A percentile compares a stretch with the other conserved stretches of the same genome.
Evolutionary conservation across 2,329 filamentous ascomycete genomes (phyloP).

Genomic region (Aspergillus aculeatinus): DNA sequence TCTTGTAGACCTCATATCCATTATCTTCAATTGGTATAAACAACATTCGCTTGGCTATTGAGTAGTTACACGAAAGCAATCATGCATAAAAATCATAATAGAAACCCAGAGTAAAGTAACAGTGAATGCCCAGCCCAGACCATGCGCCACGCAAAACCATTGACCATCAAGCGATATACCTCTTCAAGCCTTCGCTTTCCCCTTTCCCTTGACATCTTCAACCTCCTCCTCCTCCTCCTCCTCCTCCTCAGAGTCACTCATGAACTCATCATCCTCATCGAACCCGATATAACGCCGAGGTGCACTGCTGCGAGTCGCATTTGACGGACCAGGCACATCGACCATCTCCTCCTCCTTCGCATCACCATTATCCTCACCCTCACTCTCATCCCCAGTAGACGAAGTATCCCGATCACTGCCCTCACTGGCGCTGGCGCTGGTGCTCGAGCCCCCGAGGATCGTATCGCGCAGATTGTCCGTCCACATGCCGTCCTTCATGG

Average conservation of each 20-base stretch:
- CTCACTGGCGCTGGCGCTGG: conserved; percentile 43
- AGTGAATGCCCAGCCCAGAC: conserved; percentile 2
- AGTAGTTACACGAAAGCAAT: background rate
- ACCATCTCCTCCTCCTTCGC: conserved; percentile 39
- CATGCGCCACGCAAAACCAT: conserved; percentile 3
- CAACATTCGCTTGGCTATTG: background rate
- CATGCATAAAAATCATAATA: background rate
- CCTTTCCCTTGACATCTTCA: conserved; percentile 33
- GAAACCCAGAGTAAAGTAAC: background rate
- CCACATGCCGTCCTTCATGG: conserved; percentile 62
- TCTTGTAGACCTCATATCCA: background rate
- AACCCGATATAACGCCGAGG: conserved; percentile 47
- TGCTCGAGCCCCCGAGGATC: conserved; percentile 37
- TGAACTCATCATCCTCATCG: conserved; percentile 50
- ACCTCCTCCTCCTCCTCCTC: conserved; percentile 30
- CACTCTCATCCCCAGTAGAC: conserved; percentile 24
- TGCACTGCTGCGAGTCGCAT: conserved; percentile 27
- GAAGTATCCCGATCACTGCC: conserved; percentile 34
- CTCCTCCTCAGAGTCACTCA: conserved; percentile 45
- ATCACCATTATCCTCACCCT: conserved; percentile 37
- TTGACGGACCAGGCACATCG: conserved; percentile 29
- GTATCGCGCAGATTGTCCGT: conserved; percentile 43
- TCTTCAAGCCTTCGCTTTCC: conserved; percentile 36
- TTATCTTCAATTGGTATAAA: background rate
- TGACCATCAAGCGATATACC: background rate